Evolutionary conservation across 2,329 filamentous ascomycete species (phyloP), one percentile per base, ranked within the genome.

Genomic region (Immersiporthe knoxdaviesiana): DNA sequence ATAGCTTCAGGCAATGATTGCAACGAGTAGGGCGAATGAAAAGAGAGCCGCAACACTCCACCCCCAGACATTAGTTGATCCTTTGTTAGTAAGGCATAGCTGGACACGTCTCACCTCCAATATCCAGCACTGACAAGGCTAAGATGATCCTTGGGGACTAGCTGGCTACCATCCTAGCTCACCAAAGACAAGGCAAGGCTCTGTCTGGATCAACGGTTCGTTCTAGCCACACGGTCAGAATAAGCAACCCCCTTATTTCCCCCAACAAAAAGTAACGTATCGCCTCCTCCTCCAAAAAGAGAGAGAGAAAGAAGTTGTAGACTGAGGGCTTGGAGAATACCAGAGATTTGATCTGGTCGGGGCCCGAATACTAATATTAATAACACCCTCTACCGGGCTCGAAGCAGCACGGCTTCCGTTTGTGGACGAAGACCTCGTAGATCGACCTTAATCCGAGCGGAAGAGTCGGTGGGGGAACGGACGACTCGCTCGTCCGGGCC

Each of bases 401-500:
- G 32, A 41, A 41, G 44, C 44, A n/a, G 32, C 21, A 32, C 62
- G 67, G 39, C 61, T 62, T 41, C 35, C 62, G 63, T 44, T 62
- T 56, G 41, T 59, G 27, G 62, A 56, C 44, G 21, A 44, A 35
- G n/a, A 30, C 32, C 41, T 68, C 67, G 67, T 68, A 65, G 12
- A 52, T 64, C 66, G 62, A 68, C 32, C 21, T 63, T 65, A 52
- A 44, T 61, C 67, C 66, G 66, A 68, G 63, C 67, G 63, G 63
- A 68, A 65, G 35, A n/a, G 52, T 68, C 67, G 62, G 67, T 41
- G 67, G 44, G 50, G 32, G 32, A 65, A 3, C 44, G 44, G 32
- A 21, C 54, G 62, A 54, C 11, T 18, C 24, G 27, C 12, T 24
- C 27, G 27, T 30, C 27, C 21, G n/a, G 37, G 37, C 37, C 50